Evolutionary conservation across 2,329 filamentous ascomycete species (phyloP).

Genomic region (Torrubiellomyces zombiae): DNA sequence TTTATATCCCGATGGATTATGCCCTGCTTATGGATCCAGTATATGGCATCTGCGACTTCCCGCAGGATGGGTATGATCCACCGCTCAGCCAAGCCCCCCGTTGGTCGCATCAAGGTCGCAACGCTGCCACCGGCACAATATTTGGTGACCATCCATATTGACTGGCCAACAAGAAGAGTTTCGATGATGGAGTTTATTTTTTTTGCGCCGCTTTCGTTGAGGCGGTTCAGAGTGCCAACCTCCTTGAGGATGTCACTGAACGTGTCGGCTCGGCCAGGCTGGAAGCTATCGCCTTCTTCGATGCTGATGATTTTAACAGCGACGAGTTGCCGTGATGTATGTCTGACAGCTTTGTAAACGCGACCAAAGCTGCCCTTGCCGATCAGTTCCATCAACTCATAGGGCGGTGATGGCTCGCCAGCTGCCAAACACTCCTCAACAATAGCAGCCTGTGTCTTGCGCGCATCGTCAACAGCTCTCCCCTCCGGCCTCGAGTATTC

Average conservation of each 20-base stretch:
- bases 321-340: slow-evolving; percentile 31
- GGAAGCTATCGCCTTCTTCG: slow-evolving; percentile 50
- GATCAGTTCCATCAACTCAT: slow-evolving; percentile 51
- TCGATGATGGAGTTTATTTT: slow-evolving; percentile 72
- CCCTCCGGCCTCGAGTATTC: slow-evolving; percentile 19
- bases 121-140: slow-evolving; percentile 74
- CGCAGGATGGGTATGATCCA: slow-evolving; percentile 52
- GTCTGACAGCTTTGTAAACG: slow-evolving; percentile 47
- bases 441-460: slow-evolving; percentile 47
- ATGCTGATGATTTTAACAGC: slow-evolving; percentile 66
- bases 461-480: slow-evolving; percentile 50
- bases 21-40: slow-evolving; percentile 49
- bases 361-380: slow-evolving; percentile 59
- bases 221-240: slow-evolving; percentile 47
- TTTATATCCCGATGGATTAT: slow-evolving; percentile 58
- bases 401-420: slow-evolving; percentile 43
- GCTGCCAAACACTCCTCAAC: slow-evolving; percentile 41
- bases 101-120: slow-evolving; percentile 51
- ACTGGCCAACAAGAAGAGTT: slow-evolving; percentile 56
- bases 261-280: slow-evolving; percentile 42
- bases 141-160: slow-evolving; percentile 76
- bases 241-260: slow-evolving; percentile 48
- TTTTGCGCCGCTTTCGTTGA: slow-evolving; percentile 55
- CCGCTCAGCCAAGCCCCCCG: slow-evolving; percentile 48
- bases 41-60: slow-evolving; percentile 46